phyloP scores from a whole-genome alignment of 2,329 filamentous ascomycete genomes.

The Erysiphe pulchra region DNA sequence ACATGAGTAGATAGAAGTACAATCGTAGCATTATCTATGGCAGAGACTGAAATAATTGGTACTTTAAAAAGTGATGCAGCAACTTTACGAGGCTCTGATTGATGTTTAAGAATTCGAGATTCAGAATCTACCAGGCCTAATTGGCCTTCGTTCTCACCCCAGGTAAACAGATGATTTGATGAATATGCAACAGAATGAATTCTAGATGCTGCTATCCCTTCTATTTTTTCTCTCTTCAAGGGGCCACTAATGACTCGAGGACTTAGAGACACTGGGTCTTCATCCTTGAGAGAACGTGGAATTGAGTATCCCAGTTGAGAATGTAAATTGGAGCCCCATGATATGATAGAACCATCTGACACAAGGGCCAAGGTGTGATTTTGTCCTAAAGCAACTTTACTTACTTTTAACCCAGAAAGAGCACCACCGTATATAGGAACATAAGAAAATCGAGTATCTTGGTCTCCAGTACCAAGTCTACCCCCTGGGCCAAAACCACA shows the following conservation, averaged over 20 bases:
- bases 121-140: conserved; percentile 87
- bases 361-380: conserved; percentile 76
- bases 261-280: conserved; percentile 58
- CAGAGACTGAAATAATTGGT: conserved; percentile 55
- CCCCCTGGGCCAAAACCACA: conserved; percentile 83
- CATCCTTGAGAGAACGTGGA: conserved; percentile 35
- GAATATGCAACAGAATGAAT: conserved; percentile 85
- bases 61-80: conserved; percentile 54
- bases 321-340: conserved; percentile 73
- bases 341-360: conserved; percentile 71
- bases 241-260: conserved; percentile 81
- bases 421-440: conserved; percentile 53
- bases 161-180: conserved; percentile 58
- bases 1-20: conserved; percentile 67
- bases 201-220: conserved; percentile 67
- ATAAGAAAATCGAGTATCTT: conserved; percentile 71
- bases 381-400: conserved; percentile 62
- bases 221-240: conserved; percentile 59
- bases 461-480: conserved; percentile 67
- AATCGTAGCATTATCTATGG: conserved; percentile 73
- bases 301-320: conserved; percentile 71
- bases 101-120: conserved; percentile 69
- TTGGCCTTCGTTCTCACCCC: conserved; percentile 87
- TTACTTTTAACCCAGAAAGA: conserved; percentile 46
- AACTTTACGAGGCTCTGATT: conserved; percentile 60